Evolutionary conservation across 192 early-diverging fungal genomes (phyloP).

Genomic region (Phlyctochytrium planicorne): DNA sequence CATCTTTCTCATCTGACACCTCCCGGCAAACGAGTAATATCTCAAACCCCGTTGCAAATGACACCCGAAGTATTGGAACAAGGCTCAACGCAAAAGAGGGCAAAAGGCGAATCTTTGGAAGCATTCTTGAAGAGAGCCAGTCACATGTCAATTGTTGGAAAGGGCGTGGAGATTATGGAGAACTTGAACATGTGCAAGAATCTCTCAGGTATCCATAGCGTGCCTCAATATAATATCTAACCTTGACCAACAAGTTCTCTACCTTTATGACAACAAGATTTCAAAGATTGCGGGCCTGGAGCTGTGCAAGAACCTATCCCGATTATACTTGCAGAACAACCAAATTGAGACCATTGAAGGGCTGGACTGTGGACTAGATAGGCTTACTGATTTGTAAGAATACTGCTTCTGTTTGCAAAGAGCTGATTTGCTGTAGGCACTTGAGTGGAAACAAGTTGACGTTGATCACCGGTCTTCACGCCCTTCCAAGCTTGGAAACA

Average conservation of each 20-base stretch:
- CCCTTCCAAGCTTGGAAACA: constrained; percentile 37
- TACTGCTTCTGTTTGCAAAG: background rate
- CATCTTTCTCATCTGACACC: no score
- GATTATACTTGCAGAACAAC: constrained; percentile 56
- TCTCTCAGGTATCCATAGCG: constrained; percentile 24
- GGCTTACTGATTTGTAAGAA: constrained; percentile 37
- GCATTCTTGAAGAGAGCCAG: constrained; percentile 43
- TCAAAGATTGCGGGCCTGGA: constrained; percentile 38
- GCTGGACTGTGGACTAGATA: constrained; percentile 36
- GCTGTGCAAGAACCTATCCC: constrained; percentile 29
- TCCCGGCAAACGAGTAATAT: no score
- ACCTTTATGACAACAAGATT: constrained; percentile 56
- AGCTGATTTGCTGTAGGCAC: constrained; percentile 29
- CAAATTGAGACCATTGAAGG: constrained; percentile 43
- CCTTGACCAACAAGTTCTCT: constrained; percentile 33
- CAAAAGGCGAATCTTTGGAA: constrained; percentile 31
- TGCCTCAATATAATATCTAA: background rate
- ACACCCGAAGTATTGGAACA: constrained; percentile 36
- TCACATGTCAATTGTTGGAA: constrained; percentile 44
- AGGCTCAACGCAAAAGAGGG: constrained; percentile 44
- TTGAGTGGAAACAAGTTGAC: constrained; percentile 45
- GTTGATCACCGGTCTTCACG: constrained; percentile 25
- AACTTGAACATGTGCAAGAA: constrained; percentile 41
- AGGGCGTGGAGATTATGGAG: constrained; percentile 43
- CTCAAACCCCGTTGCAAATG: no score